Percentiles rank a stretch among this genome's conserved stretches.
These are phyloP conservation scores for Aspergillus sp. DNA, from an alignment of 2,329 filamentous ascomycete species.

Conservation along the genomic window DNA sequence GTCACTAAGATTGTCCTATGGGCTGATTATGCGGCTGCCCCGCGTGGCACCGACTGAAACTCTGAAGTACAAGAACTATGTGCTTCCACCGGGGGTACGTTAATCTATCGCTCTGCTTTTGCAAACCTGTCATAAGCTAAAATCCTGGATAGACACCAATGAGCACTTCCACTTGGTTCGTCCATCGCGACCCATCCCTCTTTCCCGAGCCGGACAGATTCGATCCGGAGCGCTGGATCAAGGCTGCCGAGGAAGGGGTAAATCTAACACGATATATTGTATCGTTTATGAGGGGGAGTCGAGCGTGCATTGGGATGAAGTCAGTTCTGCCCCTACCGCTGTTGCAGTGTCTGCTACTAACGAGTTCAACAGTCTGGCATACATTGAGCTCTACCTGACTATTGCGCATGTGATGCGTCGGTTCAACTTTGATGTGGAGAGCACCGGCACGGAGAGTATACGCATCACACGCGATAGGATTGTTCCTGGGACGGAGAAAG, in stretches of 20 bases:
- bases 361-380: conserved; percentile 26
- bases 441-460: conserved; percentile 30
- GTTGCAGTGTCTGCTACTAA: not conserved
- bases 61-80: conserved; percentile 17
- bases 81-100: conserved; percentile 29
- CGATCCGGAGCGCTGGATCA: conserved; percentile 30
- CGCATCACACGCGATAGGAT: conserved; percentile 25
- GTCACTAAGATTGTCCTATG: conserved; percentile 10
- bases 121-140: not conserved
- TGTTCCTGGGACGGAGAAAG: not conserved
- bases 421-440: conserved; percentile 29
- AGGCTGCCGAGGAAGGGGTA: conserved; percentile 18
- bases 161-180: conserved; percentile 34
- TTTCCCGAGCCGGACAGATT: conserved; percentile 30
- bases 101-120: too few relatives aligned
- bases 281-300: conserved; percentile 28
- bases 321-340: conserved; percentile 7
- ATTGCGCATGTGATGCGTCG: conserved; percentile 27
- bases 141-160: conserved; percentile 30
- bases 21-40: conserved; percentile 10
- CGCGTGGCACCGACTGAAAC: conserved; percentile 10
- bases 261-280: conserved; percentile 26
- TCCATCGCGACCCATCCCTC: conserved; percentile 25
- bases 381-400: conserved; percentile 32
- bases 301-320: conserved; percentile 30